These are phyloP conservation scores for Cryptosporidium tyzzeri DNA, from an alignment of 169 alveolate species.

Conservation along the genomic window DNA sequence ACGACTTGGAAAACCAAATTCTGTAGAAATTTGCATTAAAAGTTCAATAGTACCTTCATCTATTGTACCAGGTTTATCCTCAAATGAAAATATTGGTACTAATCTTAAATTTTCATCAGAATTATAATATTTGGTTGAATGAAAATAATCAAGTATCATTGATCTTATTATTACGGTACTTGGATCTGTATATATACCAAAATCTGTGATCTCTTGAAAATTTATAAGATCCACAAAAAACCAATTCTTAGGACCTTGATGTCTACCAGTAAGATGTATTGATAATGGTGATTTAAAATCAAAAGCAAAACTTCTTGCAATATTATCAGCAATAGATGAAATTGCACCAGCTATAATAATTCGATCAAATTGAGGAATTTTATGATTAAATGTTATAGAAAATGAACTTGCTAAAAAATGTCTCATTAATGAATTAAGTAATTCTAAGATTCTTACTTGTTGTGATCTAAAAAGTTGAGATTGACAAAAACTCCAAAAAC, in stretches of 20 bases:
- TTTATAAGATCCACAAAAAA: conserved; percentile 79
- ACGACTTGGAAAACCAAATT: conserved; percentile 36
- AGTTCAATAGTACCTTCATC: conserved; percentile 65
- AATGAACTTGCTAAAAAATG: conserved; percentile 64
- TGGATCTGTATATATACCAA: conserved; percentile 81
- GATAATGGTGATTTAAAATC: conserved; percentile 81
- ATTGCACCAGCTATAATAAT: conserved; percentile 78
- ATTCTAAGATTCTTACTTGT: conserved; percentile 28
- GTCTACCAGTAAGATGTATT: conserved; percentile 80
- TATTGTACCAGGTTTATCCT: conserved; percentile 44
- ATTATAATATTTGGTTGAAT: conserved; percentile 74
- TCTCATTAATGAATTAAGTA: not conserved
- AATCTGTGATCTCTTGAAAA: conserved; percentile 79
- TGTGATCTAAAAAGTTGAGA: conserved; percentile 25
- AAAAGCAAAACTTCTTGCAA: conserved; percentile 76
- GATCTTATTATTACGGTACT: conserved; percentile 78
- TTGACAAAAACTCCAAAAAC: conserved; percentile 30
- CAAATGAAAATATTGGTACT: conserved; percentile 36
- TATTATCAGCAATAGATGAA: conserved; percentile 80
- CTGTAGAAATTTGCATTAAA: conserved; percentile 41
- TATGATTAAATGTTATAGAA: conserved; percentile 5
- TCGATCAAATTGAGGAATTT: conserved; percentile 78
- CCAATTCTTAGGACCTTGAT: conserved; percentile 80
- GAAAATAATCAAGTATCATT: conserved; percentile 80
- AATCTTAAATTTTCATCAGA: conserved; percentile 5